phyloP scores from a whole-genome alignment of 495 filamentous ascomycete species.

The Aspergillus funiculosus region DNA sequence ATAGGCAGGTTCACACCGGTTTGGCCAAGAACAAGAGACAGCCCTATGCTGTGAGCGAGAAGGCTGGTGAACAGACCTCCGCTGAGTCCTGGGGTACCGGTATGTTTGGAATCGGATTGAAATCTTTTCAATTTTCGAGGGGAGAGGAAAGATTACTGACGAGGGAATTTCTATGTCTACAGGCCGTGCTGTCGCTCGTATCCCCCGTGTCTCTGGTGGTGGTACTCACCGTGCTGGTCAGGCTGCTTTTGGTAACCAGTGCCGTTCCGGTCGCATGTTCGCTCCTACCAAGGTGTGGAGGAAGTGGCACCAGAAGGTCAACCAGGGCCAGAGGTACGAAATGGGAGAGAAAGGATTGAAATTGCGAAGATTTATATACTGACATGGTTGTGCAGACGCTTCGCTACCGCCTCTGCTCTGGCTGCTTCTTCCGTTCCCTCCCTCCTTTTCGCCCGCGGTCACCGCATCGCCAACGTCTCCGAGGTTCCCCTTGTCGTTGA shows the following conservation, averaged over 20 bases:
- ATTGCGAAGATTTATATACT: neutral
- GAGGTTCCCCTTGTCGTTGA: constrained; percentile 96
- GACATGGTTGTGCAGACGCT: constrained; percentile 58
- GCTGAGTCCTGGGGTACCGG: constrained; percentile 99
- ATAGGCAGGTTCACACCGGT: constrained; percentile 83
- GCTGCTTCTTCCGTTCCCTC: constrained; percentile 92
- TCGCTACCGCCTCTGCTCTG: constrained; percentile 93
- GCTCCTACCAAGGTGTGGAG: constrained; percentile 99
- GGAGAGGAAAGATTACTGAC: constrained; percentile 21
- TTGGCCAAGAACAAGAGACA: constrained; percentile 99
- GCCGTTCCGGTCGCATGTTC: constrained; percentile 99
- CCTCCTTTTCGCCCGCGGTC: constrained; percentile 92
- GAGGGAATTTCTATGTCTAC: constrained; percentile 14
- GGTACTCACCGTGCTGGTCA: constrained; percentile 99
- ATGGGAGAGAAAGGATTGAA: neutral
- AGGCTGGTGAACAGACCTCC: constrained; percentile 99
- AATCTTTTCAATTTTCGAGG: constrained; percentile 7
- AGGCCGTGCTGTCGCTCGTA: constrained; percentile 99
- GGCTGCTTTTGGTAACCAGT: constrained; percentile 99
- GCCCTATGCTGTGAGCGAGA: constrained; percentile 99
- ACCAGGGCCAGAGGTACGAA: constrained; percentile 85
- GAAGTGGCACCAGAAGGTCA: constrained; percentile 99
- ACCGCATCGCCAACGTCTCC: constrained; percentile 84
- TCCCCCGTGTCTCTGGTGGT: constrained; percentile 99
- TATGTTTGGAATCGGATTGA: constrained; percentile 49